A percentile compares a stretch with the other conserved stretches of the same genome.
These are phyloP conservation scores for Fraxinus xanthoxyloides DNA, from an alignment of 305 asterid genomes.

Conservation along the genomic window DNA sequence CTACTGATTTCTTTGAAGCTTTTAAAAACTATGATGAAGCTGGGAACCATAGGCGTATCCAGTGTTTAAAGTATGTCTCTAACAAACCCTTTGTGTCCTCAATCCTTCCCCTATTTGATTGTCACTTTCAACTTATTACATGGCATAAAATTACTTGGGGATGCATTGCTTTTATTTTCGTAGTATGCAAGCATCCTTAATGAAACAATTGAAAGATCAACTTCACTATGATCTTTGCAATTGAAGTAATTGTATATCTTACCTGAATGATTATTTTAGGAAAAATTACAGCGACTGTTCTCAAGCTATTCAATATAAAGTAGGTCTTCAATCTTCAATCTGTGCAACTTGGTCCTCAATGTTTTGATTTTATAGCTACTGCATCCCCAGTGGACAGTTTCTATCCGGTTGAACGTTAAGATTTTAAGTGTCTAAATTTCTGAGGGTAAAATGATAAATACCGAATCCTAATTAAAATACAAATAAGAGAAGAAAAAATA, in stretches of 20 bases:
- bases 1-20: slow-evolving; percentile 98
- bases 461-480: not conserved
- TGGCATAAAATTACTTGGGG: not conserved
- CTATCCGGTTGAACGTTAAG: not conserved
- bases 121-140: not conserved
- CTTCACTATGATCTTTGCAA: not conserved
- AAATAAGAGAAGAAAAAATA: not conserved
- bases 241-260: not conserved
- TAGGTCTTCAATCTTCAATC: not conserved
- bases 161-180: not conserved
- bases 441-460: not conserved
- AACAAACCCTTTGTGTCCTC: not conserved
- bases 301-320: not conserved
- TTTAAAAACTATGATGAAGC: slow-evolving; percentile 97
- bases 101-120: not conserved
- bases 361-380: not conserved
- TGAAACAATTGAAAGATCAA: not conserved
- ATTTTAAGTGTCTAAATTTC: not conserved
- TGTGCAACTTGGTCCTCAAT: not conserved
- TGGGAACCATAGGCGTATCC: slow-evolving; percentile 93
- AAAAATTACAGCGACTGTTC: not conserved
- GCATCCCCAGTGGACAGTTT: not conserved
- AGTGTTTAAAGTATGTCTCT: slow-evolving; percentile 74
- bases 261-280: not conserved
- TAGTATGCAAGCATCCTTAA: not conserved